Evolutionary conservation across 306 rosid species (phyloP).

Genomic region (Styphnolobium japonicum): DNA sequence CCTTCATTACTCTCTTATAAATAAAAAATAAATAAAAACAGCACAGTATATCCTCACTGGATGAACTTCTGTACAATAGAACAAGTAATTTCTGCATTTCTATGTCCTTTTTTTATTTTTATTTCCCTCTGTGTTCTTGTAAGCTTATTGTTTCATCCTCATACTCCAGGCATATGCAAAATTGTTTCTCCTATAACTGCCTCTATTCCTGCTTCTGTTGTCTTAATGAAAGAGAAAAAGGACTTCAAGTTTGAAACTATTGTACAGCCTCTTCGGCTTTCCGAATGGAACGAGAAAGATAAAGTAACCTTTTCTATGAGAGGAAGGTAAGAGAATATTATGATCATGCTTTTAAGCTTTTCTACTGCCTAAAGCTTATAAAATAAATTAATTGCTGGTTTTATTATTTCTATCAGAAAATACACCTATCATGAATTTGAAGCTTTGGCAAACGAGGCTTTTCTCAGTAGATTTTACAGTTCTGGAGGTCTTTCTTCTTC

Average conservation of each 20-base stretch:
- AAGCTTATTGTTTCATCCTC: background rate
- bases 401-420: conserved; percentile 20
- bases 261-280: conserved; percentile 38
- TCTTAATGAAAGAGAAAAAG: conserved; percentile 26
- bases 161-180: conserved; percentile 38
- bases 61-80: background rate
- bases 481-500: conserved; percentile 22
- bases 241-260: conserved; percentile 42
- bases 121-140: background rate
- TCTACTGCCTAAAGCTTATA: background rate
- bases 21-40: no score
- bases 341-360: background rate
- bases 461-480: conserved; percentile 7
- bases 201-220: conserved; percentile 32
- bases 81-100: background rate
- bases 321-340: conserved; percentile 30
- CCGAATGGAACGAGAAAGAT: conserved; percentile 24
- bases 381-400: background rate
- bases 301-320: conserved; percentile 6
- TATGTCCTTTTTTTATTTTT: background rate
- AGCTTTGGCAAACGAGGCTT: conserved; percentile 28
- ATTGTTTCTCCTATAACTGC: conserved; percentile 36
- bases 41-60: no score
- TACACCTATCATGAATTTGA: conserved; percentile 37
- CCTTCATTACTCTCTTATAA: no score